Evolutionary conservation across 2,329 filamentous ascomycete genomes (phyloP).

Genomic region (Spiromastix sp.): DNA sequence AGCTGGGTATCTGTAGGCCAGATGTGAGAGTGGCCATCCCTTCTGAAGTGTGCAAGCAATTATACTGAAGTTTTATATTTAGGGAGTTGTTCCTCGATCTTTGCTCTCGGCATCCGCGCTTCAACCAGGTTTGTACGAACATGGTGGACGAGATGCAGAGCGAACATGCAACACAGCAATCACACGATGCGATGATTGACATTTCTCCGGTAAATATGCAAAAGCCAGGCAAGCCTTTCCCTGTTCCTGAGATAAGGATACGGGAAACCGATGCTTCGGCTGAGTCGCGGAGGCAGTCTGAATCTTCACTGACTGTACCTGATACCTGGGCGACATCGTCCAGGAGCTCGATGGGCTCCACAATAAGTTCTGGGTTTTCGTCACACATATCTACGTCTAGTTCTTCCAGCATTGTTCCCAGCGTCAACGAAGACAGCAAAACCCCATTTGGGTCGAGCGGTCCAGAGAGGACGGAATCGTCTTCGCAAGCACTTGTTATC

Average conservation of each 20-base stretch:
- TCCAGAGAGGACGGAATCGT: neutral
- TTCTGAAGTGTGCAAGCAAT: neutral
- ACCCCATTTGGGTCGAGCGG: neutral
- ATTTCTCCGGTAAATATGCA: no score
- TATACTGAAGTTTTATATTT: no score
- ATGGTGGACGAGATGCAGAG: slow-evolving; percentile 6
- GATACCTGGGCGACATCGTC: slow-evolving; percentile 1
- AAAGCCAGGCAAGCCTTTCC: no score
- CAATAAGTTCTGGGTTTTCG: neutral
- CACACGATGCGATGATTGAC: no score
- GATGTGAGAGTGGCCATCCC: slow-evolving; percentile 5
- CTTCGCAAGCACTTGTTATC: slow-evolving; percentile 5
- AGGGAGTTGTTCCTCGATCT: slow-evolving; percentile 10
- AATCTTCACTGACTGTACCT: no score
- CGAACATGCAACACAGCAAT: no score
- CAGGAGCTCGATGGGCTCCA: slow-evolving; percentile 2
- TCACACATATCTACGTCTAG: no score
- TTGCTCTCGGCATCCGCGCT: slow-evolving; percentile 9
- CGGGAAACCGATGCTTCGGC: no score
- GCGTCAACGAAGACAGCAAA: slow-evolving; percentile 1
- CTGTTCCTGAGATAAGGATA: no score
- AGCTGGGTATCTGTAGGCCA: slow-evolving; percentile 10
- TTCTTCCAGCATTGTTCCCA: no score
- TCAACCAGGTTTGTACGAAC: slow-evolving; percentile 8
- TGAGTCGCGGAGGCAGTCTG: no score